Evolutionary conservation across 2,329 filamentous ascomycete genomes (phyloP).

Genomic region (Claviceps maximensis): DNA sequence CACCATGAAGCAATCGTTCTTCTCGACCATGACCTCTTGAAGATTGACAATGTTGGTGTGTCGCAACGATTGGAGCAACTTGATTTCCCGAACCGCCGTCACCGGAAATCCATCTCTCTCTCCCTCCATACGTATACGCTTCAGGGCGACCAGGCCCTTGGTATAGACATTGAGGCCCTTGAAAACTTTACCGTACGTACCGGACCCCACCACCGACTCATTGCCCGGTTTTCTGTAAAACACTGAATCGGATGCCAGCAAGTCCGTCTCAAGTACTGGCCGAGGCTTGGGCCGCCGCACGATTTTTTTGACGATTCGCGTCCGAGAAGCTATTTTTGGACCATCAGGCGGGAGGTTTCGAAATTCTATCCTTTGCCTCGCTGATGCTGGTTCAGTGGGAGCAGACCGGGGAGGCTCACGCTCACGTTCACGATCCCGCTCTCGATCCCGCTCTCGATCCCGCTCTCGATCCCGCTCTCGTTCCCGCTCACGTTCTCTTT

Average conservation of each 20-base stretch:
- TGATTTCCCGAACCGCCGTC: slow-evolving; percentile 83
- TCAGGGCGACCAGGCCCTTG: slow-evolving; percentile 68
- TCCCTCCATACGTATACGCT: slow-evolving; percentile 87
- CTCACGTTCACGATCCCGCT: slow-evolving; percentile 9
- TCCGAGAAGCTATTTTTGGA: slow-evolving; percentile 31
- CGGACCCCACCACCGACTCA: slow-evolving; percentile 88
- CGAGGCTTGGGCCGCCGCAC: slow-evolving; percentile 58
- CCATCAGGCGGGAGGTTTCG: slow-evolving; percentile 20
- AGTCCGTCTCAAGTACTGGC: slow-evolving; percentile 57
- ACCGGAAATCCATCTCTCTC: slow-evolving; percentile 85
- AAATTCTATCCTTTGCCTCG: slow-evolving; percentile 25
- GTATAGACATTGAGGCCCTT: slow-evolving; percentile 91
- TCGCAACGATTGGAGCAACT: slow-evolving; percentile 73
- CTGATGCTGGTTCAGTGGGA: slow-evolving; percentile 41
- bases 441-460: background rate
- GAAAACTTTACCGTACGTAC: slow-evolving; percentile 92
- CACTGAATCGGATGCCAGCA: slow-evolving; percentile 71
- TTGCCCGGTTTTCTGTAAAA: slow-evolving; percentile 96
- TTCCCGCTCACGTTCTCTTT: background rate
- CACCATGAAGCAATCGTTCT: slow-evolving; percentile 98
- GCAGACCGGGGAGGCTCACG: slow-evolving; percentile 36
- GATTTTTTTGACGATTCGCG: slow-evolving; percentile 52
- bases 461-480: background rate
- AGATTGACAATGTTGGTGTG: slow-evolving; percentile 73
- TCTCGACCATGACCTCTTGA: slow-evolving; percentile 93